Evolutionary conservation across 768 basidiomycete genomes (phyloP).

Genomic region (Lactarius hengduanensis): DNA sequence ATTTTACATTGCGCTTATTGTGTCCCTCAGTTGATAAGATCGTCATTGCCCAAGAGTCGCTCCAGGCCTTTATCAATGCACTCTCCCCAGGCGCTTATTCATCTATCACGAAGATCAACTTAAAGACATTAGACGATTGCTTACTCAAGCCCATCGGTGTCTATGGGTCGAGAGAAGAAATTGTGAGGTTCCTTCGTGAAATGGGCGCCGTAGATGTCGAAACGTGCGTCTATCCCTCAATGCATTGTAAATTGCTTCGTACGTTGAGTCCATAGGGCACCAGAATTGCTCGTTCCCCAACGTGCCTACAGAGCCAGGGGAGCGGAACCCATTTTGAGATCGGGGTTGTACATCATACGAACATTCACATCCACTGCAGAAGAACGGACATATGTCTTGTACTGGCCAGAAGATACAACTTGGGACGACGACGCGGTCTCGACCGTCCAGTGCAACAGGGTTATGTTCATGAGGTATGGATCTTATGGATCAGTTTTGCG

Average conservation of each 20-base stretch:
- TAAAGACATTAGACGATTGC: conserved; percentile 47
- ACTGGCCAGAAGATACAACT: conserved; percentile 60
- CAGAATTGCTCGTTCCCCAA: conserved; percentile 21
- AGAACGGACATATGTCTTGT: conserved; percentile 45
- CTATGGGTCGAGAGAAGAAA: conserved; percentile 48
- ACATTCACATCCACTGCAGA: conserved; percentile 23
- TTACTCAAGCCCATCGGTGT: conserved; percentile 51
- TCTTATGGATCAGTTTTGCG: conserved; percentile 27
- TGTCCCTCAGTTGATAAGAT: conserved; percentile 52
- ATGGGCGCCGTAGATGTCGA: conserved; percentile 39
- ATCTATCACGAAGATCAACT: conserved; percentile 54
- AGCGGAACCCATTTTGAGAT: conserved; percentile 38
- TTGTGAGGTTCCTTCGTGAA: conserved; percentile 38
- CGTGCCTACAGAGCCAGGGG: conserved; percentile 18
- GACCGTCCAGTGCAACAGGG: conserved; percentile 49
- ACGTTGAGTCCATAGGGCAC: conserved; percentile 19
- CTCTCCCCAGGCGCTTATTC: conserved; percentile 49
- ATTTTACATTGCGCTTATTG: background rate
- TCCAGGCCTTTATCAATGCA: conserved; percentile 48
- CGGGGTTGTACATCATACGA: conserved; percentile 49
- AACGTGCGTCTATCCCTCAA: conserved; percentile 37
- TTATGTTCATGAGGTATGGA: conserved; percentile 59
- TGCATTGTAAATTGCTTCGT: too few relatives aligned
- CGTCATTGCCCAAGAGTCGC: conserved; percentile 52
- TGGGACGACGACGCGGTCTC: conserved; percentile 52